Percentiles rank a stretch among this genome's conserved stretches.
Evolutionary conservation across 495 filamentous ascomycete species (phyloP).

Genomic region (Lophium mytilinum): DNA sequence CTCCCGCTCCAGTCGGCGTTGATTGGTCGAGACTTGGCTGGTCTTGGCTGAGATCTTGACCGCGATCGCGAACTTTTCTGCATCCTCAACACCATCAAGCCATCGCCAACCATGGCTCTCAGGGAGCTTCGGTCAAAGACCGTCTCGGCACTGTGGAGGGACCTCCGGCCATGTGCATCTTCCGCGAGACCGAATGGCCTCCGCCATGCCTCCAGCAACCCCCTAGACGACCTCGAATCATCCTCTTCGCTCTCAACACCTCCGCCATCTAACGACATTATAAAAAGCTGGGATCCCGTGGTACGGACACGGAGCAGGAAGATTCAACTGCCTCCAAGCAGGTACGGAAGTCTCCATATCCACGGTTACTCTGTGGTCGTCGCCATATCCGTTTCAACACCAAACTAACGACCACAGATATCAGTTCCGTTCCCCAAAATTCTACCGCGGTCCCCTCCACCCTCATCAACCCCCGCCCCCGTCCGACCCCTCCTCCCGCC

Average conservation of each 20-base stretch:
- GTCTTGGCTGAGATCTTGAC: background rate
- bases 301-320: conserved; percentile 42
- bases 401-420: conserved; percentile 51
- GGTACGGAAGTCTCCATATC: conserved; percentile 46
- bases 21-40: background rate
- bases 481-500: conserved; percentile 77
- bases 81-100: background rate
- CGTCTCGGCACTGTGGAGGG: conserved; percentile 3
- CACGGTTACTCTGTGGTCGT: no score
- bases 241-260: conserved; percentile 35
- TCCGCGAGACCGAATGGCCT: conserved; percentile 3
- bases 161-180: conserved; percentile 4
- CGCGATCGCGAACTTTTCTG: background rate
- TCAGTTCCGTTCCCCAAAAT: conserved; percentile 85
- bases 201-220: conserved; percentile 27
- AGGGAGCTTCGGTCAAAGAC: conserved; percentile 17
- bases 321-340: conserved; percentile 56
- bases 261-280: conserved; percentile 29
- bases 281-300: conserved; percentile 51
- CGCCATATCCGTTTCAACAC: background rate
- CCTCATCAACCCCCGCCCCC: conserved; percentile 77
- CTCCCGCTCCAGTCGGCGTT: background rate
- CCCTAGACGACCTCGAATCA: conserved; percentile 24
- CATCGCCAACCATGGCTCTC: conserved; percentile 17
- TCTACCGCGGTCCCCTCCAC: conserved; percentile 86